phyloP scores from a whole-genome alignment of 2,329 filamentous ascomycete genomes.

The Metarhizium anisopliae region DNA sequence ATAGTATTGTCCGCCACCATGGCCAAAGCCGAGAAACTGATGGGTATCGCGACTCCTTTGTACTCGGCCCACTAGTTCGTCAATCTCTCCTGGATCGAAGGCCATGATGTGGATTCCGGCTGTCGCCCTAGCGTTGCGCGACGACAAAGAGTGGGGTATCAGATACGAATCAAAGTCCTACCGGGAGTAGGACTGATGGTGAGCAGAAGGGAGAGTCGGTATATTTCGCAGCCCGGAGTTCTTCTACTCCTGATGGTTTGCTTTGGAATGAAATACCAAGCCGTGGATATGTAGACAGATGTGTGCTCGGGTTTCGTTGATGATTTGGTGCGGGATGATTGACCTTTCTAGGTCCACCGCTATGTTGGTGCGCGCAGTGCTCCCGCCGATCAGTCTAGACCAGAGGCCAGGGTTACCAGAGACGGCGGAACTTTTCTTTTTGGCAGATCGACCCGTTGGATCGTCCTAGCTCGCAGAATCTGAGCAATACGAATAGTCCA shows the following conservation, averaged over 20 bases:
- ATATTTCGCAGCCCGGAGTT: background rate
- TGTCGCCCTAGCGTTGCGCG: background rate
- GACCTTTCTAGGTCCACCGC: background rate
- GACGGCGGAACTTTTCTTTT: background rate
- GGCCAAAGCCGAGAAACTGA: background rate
- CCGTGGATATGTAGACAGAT: background rate
- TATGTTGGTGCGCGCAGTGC: background rate
- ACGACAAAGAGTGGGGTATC: background rate
- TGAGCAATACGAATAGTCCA: background rate
- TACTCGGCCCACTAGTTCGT: background rate
- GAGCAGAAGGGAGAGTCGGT: background rate
- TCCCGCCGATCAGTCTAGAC: background rate
- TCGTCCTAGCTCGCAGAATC: background rate
- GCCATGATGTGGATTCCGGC: background rate
- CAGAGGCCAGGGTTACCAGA: background rate
- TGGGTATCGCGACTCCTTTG: background rate
- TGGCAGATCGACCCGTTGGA: background rate
- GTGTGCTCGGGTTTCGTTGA: background rate
- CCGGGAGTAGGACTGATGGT: background rate
- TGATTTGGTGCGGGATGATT: background rate
- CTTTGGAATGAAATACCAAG: background rate
- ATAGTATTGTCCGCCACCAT: conserved; percentile 2
- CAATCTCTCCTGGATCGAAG: background rate
- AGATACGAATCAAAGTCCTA: background rate
- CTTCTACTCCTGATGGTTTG: background rate